These are phyloP conservation scores for Globisporangium rhizosaccharum DNA, from an alignment of 352 stramenopile genomes.

Conservation along the genomic window DNA sequence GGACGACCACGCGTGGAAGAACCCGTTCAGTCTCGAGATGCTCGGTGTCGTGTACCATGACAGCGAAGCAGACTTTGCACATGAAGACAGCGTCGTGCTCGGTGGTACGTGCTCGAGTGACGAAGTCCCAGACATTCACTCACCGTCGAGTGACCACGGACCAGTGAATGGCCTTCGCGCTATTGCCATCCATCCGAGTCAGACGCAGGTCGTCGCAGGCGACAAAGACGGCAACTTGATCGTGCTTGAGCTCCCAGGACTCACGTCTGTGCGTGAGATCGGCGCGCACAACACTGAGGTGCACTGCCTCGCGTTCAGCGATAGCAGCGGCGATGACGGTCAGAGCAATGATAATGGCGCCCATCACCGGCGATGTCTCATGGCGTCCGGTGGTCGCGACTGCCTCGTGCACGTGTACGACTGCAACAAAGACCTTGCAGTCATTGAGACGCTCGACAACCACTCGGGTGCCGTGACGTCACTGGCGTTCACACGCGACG, in stretches of 20 bases:
- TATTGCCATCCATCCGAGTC: slow-evolving; percentile 46
- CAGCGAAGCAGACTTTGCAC: slow-evolving; percentile 28
- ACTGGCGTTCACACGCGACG: slow-evolving; percentile 68
- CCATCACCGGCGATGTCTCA: slow-evolving; percentile 13
- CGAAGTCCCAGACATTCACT: slow-evolving; percentile 38
- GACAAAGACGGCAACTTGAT: slow-evolving; percentile 68
- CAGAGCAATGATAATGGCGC: neutral
- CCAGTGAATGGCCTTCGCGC: slow-evolving; percentile 37
- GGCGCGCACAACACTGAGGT: slow-evolving; percentile 69
- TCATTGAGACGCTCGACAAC: slow-evolving; percentile 60
- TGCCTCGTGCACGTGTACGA: slow-evolving; percentile 81
- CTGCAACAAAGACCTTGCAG: slow-evolving; percentile 24
- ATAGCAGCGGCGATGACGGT: slow-evolving; percentile 8
- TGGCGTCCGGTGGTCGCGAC: slow-evolving; percentile 78
- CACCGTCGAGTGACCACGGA: slow-evolving; percentile 21
- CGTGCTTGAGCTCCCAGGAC: slow-evolving; percentile 38
- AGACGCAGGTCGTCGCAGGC: slow-evolving; percentile 58
- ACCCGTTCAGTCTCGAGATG: slow-evolving; percentile 70
- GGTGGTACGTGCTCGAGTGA: slow-evolving; percentile 51
- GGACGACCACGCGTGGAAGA: slow-evolving; percentile 37
- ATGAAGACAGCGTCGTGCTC: slow-evolving; percentile 36
- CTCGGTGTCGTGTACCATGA: slow-evolving; percentile 67
- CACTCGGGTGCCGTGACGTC: slow-evolving; percentile 67
- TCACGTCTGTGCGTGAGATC: slow-evolving; percentile 30
- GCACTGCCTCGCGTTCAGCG: slow-evolving; percentile 52